A percentile compares a stretch with the other conserved stretches of the same genome.
These are phyloP conservation scores for Fusarium burgessii DNA, from an alignment of 2,329 filamentous ascomycete species.

Conservation along the genomic window DNA sequence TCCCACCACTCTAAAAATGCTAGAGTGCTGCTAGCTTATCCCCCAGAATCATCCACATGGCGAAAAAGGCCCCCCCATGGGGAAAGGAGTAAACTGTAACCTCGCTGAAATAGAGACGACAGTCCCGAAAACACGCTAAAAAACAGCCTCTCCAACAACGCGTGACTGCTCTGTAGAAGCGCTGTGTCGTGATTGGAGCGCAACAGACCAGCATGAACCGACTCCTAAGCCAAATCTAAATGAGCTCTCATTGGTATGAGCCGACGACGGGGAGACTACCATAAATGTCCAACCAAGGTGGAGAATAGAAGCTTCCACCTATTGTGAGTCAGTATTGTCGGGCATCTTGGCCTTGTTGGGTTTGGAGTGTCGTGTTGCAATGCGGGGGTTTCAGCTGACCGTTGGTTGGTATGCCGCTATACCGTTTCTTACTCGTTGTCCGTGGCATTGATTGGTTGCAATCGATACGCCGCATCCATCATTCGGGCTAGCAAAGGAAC, in stretches of 20 bases:
- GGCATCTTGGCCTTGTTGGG: not conserved
- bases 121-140: constrained; percentile 7
- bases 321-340: not conserved
- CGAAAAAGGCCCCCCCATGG: constrained; percentile 6
- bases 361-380: not conserved
- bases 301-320: constrained; percentile 14
- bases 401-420: not conserved
- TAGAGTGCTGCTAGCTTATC: not conserved
- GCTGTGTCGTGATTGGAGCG: constrained; percentile 12
- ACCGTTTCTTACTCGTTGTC: not conserved
- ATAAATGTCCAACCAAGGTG: constrained; percentile 1
- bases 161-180: constrained; percentile 19
- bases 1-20: not conserved
- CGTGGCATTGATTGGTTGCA: not conserved
- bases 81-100: not conserved
- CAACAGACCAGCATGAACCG: not conserved
- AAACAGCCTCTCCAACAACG: constrained; percentile 1
- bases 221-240: not conserved
- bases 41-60: not conserved
- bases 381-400: constrained; percentile 20
- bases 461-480: not conserved
- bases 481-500: not conserved
- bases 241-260: not conserved
- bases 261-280: not conserved
- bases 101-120: not conserved